Evolutionary conservation across 2,329 filamentous ascomycete genomes (phyloP).

Genomic region (Talaromyces marneffei): DNA sequence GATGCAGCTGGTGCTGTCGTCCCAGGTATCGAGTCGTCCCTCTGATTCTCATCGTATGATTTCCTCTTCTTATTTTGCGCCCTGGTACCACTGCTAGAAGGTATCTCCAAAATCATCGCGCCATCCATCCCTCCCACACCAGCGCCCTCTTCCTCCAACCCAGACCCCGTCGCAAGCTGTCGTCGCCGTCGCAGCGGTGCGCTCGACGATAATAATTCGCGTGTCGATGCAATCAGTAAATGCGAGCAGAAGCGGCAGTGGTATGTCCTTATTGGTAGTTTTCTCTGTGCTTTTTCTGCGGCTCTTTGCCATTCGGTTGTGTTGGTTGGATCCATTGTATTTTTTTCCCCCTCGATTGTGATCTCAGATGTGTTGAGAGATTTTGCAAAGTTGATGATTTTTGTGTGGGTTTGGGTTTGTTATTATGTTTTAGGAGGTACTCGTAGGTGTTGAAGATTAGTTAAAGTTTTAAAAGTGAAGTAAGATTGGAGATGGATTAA

Average conservation of each 20-base stretch:
- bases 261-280: constrained; percentile 45
- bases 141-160: neutral
- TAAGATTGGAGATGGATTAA: no score
- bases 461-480: no score
- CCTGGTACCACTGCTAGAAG: constrained; percentile 16
- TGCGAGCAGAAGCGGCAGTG: constrained; percentile 60
- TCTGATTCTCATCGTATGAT: constrained; percentile 12
- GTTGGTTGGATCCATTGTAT: neutral
- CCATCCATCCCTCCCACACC: neutral
- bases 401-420: no score
- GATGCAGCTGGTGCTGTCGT: neutral
- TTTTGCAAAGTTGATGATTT: no score
- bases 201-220: constrained; percentile 38
- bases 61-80: constrained; percentile 22
- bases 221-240: constrained; percentile 57
- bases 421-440: no score
- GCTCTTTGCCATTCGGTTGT: no score
- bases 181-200: neutral
- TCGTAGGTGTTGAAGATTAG: no score
- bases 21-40: constrained; percentile 13
- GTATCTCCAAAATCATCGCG: constrained; percentile 1
- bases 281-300: neutral
- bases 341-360: no score
- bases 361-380: no score
- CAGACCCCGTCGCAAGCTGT: neutral